These are phyloP conservation scores for Lentithecium fluviatile DNA, from an alignment of 495 filamentous ascomycete genomes.

Conservation along the genomic window DNA sequence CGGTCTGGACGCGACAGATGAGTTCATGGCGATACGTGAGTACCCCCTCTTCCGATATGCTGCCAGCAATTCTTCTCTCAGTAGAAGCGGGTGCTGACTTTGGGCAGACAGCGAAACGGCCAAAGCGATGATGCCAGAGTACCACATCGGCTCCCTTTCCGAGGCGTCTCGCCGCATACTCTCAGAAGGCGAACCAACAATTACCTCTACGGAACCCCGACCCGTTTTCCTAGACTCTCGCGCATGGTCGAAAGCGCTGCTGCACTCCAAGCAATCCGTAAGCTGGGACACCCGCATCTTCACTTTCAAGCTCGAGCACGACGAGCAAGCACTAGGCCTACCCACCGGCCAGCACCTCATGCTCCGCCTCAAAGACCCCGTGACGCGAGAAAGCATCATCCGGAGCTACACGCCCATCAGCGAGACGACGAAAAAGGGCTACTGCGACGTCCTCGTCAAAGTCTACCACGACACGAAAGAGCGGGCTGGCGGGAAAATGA, in stretches of 20 bases:
- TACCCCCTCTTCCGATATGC: constrained; percentile 10
- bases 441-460: constrained; percentile 76
- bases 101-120: constrained; percentile 80
- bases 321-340: constrained; percentile 69
- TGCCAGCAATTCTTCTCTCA: no score
- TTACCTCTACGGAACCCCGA: constrained; percentile 46
- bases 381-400: constrained; percentile 69
- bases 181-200: constrained; percentile 40
- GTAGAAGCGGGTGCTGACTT: constrained; percentile 27
- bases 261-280: constrained; percentile 63
- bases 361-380: constrained; percentile 73
- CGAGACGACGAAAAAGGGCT: constrained; percentile 57
- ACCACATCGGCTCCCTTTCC: constrained; percentile 81
- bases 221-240: constrained; percentile 68
- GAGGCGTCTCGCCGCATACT: constrained; percentile 57
- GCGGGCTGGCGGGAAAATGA: constrained; percentile 77
- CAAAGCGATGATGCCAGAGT: constrained; percentile 84
- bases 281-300: constrained; percentile 85
- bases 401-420: constrained; percentile 89
- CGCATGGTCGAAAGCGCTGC: constrained; percentile 66
- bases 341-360: constrained; percentile 89
- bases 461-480: constrained; percentile 69
- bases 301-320: constrained; percentile 74
- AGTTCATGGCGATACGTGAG: constrained; percentile 94
- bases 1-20: constrained; percentile 82